Evolutionary conservation across 1,139 yeast species (phyloP).

Genomic region (Blastobotrys apis): DNA sequence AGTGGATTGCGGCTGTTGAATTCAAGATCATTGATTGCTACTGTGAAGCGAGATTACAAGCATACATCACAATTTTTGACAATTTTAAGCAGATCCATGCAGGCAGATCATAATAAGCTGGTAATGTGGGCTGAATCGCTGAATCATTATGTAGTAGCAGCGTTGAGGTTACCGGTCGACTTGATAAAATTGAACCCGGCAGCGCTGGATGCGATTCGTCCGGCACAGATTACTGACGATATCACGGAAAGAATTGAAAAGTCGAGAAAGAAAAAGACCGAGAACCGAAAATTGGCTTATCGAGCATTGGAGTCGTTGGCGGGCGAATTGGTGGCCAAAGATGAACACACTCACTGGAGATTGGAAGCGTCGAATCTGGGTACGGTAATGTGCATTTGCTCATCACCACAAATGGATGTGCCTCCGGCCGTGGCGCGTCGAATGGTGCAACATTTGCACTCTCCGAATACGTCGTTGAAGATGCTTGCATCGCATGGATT

Average conservation of each 20-base stretch:
- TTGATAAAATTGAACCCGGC: slow-evolving; percentile 18
- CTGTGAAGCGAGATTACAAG: slow-evolving; percentile 48
- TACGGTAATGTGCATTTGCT: slow-evolving; percentile 21
- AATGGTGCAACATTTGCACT: slow-evolving; percentile 52
- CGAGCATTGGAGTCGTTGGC: slow-evolving; percentile 19
- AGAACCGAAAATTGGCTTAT: slow-evolving; percentile 23
- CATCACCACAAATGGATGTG: slow-evolving; percentile 38
- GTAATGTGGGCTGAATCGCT: slow-evolving; percentile 32
- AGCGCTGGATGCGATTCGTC: slow-evolving; percentile 47
- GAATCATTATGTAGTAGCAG: slow-evolving; percentile 46
- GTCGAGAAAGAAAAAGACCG: slow-evolving; percentile 54
- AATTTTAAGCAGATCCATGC: slow-evolving; percentile 54
- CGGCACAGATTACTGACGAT: slow-evolving; percentile 47
- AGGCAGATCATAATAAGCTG: slow-evolving; percentile 49
- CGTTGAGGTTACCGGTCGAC: slow-evolving; percentile 25
- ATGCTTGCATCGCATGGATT: slow-evolving; percentile 62
- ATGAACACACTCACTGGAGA: slow-evolving; percentile 59
- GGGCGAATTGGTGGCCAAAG: slow-evolving; percentile 15
- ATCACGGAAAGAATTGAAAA: slow-evolving; percentile 38
- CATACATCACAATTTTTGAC: slow-evolving; percentile 47
- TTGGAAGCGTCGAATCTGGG: slow-evolving; percentile 49
- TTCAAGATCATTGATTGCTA: slow-evolving; percentile 36
- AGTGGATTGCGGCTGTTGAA: slow-evolving; percentile 53
- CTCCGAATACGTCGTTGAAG: slow-evolving; percentile 70
- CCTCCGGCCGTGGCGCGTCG: slow-evolving; percentile 44